Base-by-base conservation (phyloP, 169 alveolate species). In the Cryptosporidium sp. region DNA sequence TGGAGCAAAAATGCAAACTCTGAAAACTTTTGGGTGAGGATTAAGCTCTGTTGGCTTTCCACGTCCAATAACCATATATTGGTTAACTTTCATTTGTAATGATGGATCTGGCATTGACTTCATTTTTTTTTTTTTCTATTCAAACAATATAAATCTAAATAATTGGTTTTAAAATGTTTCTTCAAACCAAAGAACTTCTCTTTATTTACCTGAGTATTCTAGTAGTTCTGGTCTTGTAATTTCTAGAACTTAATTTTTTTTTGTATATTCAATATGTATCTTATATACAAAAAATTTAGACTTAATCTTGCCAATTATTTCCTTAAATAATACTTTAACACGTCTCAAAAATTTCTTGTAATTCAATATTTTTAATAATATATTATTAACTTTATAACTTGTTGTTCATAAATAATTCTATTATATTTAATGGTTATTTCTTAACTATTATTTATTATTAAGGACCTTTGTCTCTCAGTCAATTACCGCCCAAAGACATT, bases 1-100 rank as follows among this genome's bases (percentile, higher is more conserved):
- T 91, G 96, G 96, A 23, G 99, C 99, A 93, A 99, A 99, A 52
- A 99, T 95, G 85, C 99, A 94, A 99, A 99, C 98, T 92, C 99
- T 96, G 93, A 94, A 97, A 69, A 97, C 94, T 69, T 94, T 91
- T 9, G 99, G 98, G 85, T 94, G 93, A 42, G 98, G 97, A 92
- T 96, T 97, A 86, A 95, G 95, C 92, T 96, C 97, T 5, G 98
- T 94, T 44, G 99, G 99, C 21, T 94, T 92, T 67, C 97, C 97
- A 72, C 99, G 96, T 52, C 99, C 99, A 73, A 97, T 97, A 45
- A 98, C 97, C 86, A 96, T 96, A 94, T 92, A 98, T 92, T 97
- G 98, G 91, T 95, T 94, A 84, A 97, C 92, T 96, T 96, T 91
- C 95, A 87, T 94, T 39, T 87, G 71, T 70, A 91, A 84, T 26